Evolutionary conservation across 345 rosid genomes (phyloP), one percentile per base, ranked within the genome.

Genomic region (Reutealis trisperma): DNA sequence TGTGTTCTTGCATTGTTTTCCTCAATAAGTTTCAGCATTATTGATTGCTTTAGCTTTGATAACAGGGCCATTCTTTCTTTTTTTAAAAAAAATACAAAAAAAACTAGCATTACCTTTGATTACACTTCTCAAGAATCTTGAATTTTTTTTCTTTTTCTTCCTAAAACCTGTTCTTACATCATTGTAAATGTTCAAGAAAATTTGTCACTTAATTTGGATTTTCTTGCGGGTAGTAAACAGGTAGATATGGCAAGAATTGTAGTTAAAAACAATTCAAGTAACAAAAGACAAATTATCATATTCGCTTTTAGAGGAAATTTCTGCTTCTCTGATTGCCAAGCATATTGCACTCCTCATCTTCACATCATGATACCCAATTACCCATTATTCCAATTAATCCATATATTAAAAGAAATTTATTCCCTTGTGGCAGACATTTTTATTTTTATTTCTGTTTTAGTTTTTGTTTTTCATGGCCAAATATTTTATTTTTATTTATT

Each of bases 1-100:
- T 87, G 98, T 93, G 96, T 72, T 85, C 65, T 71, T 89, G 89
- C 98, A 88, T 93, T 72, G 96, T 88, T 90, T 93, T 91, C 93
- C 85, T 78, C 85, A 88, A 87, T n/a, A 32, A 59, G 51, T 83
- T 11, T 81, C 86, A 84, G 81, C 75, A 70, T 69, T 76, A 65
- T 79, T 81, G 88, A 78, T 80, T 78, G 85, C 83, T 83, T 84
- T 81, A 66, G 78, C 83, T 83, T 89, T 82, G 91, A 83, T 84
- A 75, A 44, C 32, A 74, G 91, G 71, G 88, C 89, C 85, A 71
- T 62, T 62, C 76, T 81, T 81, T 49, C 73, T 82, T 25, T 13
- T 11, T 67, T 41, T n/a, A n/a, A 21, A 67, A 65, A 34, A 22
- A 44, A 13, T 3, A 27, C 14, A 69, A 14, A 24, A 6, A 69